Conservation (phyloP, 2,329 filamentous ascomycete species). For the Alternaria solani region DNA sequence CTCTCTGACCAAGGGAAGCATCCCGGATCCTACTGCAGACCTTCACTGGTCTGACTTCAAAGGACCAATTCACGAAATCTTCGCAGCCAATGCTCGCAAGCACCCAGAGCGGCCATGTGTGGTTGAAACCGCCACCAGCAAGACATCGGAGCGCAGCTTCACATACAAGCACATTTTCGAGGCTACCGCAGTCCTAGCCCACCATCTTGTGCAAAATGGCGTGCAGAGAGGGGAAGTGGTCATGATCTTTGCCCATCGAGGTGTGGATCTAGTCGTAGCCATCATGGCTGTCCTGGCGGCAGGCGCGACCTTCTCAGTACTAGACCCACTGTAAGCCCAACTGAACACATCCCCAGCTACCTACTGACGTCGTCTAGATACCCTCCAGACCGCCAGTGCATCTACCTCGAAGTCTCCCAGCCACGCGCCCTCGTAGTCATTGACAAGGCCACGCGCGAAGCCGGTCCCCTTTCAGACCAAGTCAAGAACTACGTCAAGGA, state of each 20-base stretch:
- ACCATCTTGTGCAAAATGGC: constrained; percentile 78
- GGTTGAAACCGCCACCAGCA: constrained; percentile 67
- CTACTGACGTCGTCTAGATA: constrained; percentile 62
- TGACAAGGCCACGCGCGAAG: constrained; percentile 73
- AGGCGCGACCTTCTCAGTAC: constrained; percentile 68
- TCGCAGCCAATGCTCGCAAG: constrained; percentile 69
- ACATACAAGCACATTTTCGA: constrained; percentile 89
- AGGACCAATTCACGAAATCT: constrained; percentile 75
- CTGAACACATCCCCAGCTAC: background rate
- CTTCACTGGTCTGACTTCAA: constrained; percentile 72
- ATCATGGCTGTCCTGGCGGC: constrained; percentile 77
- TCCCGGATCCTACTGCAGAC: constrained; percentile 72
- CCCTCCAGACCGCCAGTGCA: constrained; percentile 79
- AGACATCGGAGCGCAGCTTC: constrained; percentile 70
- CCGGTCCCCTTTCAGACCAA: constrained; percentile 67
- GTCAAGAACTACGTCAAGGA: constrained; percentile 75
- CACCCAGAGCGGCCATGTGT: constrained; percentile 75
- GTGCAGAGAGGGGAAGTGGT: constrained; percentile 84
- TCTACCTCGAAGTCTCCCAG: constrained; percentile 81
- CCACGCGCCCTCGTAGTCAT: constrained; percentile 78
- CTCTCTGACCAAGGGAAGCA: constrained; percentile 30
- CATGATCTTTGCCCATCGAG: constrained; percentile 88
- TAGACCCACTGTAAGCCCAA: constrained; percentile 76
- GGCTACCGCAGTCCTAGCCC: constrained; percentile 79
- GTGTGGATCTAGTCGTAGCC: constrained; percentile 77